Conservation (phyloP, 176 grass and related monocot species). For the Microstegium vimineum region DNA sequence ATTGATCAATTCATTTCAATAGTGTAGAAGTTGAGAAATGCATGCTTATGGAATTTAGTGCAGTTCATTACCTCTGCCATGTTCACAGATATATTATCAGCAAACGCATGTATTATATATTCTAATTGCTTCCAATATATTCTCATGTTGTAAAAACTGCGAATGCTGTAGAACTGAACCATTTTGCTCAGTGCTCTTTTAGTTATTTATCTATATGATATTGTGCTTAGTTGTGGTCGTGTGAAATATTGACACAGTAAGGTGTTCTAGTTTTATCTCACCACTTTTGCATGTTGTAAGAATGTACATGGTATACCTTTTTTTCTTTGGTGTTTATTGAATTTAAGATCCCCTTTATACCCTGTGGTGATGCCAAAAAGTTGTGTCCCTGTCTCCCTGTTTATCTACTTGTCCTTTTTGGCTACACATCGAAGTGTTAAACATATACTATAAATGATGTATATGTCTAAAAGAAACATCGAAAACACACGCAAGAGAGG, state of each 20-base stretch:
- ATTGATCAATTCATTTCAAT: neutral
- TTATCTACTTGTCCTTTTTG: neutral
- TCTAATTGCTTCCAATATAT: neutral
- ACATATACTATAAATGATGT: neutral
- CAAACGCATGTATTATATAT: neutral
- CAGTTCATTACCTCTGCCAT: neutral
- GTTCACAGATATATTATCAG: neutral
- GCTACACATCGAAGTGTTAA: neutral
- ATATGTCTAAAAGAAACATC: neutral
- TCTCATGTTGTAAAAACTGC: neutral
- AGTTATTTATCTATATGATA: neutral
- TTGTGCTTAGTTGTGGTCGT: neutral
- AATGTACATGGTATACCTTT: neutral
- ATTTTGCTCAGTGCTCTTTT: neutral
- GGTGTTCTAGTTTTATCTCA: neutral
- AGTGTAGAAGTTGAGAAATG: neutral
- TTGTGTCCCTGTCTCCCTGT: neutral
- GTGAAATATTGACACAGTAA: neutral
- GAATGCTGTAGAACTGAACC: neutral
- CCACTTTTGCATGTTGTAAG: neutral
- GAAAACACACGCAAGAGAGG: neutral
- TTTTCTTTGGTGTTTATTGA: conserved; percentile 1
- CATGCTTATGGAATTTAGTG: neutral
- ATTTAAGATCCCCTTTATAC: neutral
- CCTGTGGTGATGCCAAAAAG: neutral